Conservation (phyloP, 345 rosid species). For the Populus ilicifolia region DNA sequence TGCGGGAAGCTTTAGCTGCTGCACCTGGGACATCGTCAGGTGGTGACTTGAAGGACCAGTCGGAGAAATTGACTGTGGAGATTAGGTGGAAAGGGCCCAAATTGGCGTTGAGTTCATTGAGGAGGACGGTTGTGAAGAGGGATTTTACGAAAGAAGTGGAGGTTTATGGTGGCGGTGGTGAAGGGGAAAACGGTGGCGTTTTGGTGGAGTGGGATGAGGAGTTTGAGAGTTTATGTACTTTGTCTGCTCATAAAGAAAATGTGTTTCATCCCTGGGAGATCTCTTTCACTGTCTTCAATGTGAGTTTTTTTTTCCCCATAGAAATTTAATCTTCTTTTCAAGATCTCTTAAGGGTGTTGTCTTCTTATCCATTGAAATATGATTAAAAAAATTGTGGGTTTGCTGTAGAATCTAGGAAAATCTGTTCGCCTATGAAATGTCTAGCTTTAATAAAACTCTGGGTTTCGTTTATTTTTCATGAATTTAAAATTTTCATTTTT, state of each 20-base stretch:
- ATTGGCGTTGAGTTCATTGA: slow-evolving; percentile 62
- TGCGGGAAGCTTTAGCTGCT: slow-evolving; percentile 22
- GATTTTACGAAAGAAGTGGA: slow-evolving; percentile 70
- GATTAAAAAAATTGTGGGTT: not conserved
- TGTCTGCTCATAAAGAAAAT: slow-evolving; percentile 67
- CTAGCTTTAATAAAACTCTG: not conserved
- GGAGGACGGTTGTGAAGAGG: slow-evolving; percentile 70
- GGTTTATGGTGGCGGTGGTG: slow-evolving; percentile 19
- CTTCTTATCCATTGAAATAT: not conserved
- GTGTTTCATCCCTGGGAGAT: slow-evolving; percentile 94
- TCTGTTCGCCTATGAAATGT: not conserved
- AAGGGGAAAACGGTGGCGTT: slow-evolving; percentile 45
- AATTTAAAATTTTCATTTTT: not conserved
- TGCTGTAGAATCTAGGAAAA: not conserved
- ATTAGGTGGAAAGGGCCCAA: slow-evolving; percentile 97
- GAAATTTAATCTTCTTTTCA: not conserved
- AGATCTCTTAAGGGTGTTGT: not conserved
- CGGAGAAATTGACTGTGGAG: slow-evolving; percentile 63
- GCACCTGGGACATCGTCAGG: not conserved
- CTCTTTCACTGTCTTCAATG: slow-evolving; percentile 77
- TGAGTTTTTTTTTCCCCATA: slow-evolving; percentile 26
- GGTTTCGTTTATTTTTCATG: not conserved
- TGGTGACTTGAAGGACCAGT: slow-evolving; percentile 18
- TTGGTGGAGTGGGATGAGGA: slow-evolving; percentile 65
- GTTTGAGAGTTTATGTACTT: slow-evolving; percentile 63